Base-by-base conservation (phyloP, 78 protist species). In the Dictyostelium purpureum region DNA sequence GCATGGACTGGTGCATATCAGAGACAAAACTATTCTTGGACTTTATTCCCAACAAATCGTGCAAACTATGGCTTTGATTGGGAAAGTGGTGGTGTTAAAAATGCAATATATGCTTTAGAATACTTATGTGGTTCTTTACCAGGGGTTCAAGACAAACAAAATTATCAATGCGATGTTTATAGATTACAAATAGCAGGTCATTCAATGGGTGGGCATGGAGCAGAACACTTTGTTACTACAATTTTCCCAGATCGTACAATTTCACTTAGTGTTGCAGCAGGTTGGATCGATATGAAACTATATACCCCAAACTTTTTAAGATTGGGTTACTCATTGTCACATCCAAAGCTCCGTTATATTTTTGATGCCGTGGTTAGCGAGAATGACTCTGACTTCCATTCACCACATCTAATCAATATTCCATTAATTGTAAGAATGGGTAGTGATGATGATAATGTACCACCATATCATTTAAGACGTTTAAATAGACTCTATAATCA, bases 1-100 rank as follows among this genome's bases (percentile, higher is more conserved):
- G 65, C 83, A 28, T 88, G 94, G 94, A 76, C 79, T 0, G 37
- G 63, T 31, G 76, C 87, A 35, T 88, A 76, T 9, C 77, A 57
- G 76, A 19, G 71, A 16, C 94, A 88, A 73, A 88, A 88, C 12
- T 63, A 88, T 56, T 71, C 94, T 14, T 88, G 94, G 94, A 88
- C 52, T 11, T 26, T 88, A 33, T 76, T 79, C 28, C 94, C 94
- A 54, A 88, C 94, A 2, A 88, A 88, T 47, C 3, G 94, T 12
- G 9, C 65, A 0, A 40, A 51, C n/a, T 79, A 71, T 56, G 94
- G 94, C 0, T 59, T 42, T 28, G 94, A 88, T 63, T 88, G 94
- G 94, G 77, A 88, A 49, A 57, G 47, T 5, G 31, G 59, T n/a
- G 94, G 94, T 24, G 14, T 76, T 7, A 70, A 24, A 26, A 63